These are phyloP conservation scores for Tylopilus sp. DNA, from an alignment of 1,284 basidiomycete species.

Conservation along the genomic window DNA sequence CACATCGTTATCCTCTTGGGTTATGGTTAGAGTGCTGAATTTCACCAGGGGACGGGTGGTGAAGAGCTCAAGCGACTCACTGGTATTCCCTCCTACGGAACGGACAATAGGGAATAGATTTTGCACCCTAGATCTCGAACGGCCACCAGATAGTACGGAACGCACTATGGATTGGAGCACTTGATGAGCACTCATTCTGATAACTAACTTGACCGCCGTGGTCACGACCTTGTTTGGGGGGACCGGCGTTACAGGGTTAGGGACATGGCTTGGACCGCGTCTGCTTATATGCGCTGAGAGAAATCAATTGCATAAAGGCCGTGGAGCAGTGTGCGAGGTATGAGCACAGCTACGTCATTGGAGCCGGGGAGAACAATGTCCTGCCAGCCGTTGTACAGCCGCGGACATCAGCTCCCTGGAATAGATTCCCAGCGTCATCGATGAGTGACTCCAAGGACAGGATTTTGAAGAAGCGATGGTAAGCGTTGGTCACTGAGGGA, in stretches of 20 bases:
- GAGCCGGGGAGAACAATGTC: constrained; percentile 14
- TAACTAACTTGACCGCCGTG: constrained; percentile 21
- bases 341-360: constrained; percentile 22
- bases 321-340: constrained; percentile 14
- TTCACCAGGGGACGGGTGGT: neutral
- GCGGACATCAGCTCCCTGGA: constrained; percentile 14
- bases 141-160: constrained; percentile 50
- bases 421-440: constrained; percentile 11
- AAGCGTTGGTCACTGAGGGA: neutral
- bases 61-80: constrained; percentile 37
- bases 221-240: constrained; percentile 13
- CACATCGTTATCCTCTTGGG: constrained; percentile 70
- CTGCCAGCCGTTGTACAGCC: neutral
- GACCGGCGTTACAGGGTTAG: neutral
- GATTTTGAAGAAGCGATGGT: neutral
- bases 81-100: constrained; percentile 62
- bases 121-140: constrained; percentile 40
- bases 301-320: constrained; percentile 11
- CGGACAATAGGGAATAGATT: constrained; percentile 59
- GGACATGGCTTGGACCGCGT: constrained; percentile 1
- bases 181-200: constrained; percentile 3
- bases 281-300: constrained; percentile 17
- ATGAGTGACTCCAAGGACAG: neutral
- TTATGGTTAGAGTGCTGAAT: constrained; percentile 50
- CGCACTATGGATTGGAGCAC: constrained; percentile 38